Evolutionary conservation across 148 eudicot genomes (phyloP).

Genomic region (Salicornia ramosissima): DNA sequence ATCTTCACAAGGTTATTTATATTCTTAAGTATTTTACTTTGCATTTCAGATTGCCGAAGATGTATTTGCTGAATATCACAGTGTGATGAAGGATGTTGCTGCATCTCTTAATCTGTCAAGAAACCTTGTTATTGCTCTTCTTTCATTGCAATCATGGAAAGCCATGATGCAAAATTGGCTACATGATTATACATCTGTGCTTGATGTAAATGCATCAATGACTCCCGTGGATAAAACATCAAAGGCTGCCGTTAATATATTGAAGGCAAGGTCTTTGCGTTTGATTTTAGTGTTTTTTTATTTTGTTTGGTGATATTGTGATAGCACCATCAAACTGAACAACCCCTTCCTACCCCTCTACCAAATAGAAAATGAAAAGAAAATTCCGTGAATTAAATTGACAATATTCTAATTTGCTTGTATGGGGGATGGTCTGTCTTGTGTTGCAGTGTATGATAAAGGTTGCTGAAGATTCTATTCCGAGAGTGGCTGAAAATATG

Average conservation of each 20-base stretch:
- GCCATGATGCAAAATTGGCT: constrained; percentile 82
- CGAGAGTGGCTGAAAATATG: constrained; percentile 86
- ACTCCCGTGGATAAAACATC: constrained; percentile 49
- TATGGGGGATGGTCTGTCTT: neutral
- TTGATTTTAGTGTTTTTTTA: neutral
- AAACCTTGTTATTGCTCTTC: constrained; percentile 58
- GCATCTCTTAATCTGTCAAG: constrained; percentile 74
- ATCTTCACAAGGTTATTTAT: constrained; percentile 2
- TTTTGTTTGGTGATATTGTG: too few relatives aligned
- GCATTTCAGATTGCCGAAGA: constrained; percentile 46
- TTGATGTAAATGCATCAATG: constrained; percentile 46
- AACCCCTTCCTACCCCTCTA: neutral
- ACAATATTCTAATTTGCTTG: constrained; percentile 14
- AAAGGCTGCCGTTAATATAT: constrained; percentile 63
- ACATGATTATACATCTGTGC: constrained; percentile 36
- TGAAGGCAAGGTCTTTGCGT: constrained; percentile 45
- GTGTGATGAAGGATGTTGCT: constrained; percentile 56
- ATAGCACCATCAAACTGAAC: neutral
- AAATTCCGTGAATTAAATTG: neutral
- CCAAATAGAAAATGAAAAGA: neutral
- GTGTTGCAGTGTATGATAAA: constrained; percentile 49
- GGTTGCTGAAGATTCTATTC: constrained; percentile 73
- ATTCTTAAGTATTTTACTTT: constrained; percentile 16
- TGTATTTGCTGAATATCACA: constrained; percentile 46
- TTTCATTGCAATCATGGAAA: constrained; percentile 88